Base-by-base conservation (phyloP, 768 basidiomycete genomes). In the Tulasnella sp. region DNA sequence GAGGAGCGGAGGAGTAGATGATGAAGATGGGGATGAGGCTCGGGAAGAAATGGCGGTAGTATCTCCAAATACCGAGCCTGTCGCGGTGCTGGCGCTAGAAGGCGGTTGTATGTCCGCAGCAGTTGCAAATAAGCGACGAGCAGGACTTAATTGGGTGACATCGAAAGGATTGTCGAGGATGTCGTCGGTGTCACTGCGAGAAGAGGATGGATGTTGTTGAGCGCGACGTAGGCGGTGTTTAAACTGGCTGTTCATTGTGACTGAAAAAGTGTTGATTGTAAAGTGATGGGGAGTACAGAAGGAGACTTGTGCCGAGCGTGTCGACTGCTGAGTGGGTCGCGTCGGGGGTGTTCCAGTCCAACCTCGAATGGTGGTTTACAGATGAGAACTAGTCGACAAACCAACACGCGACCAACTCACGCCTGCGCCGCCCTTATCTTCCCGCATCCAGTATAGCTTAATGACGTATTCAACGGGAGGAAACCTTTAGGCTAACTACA, bases 171-270 rank as follows among this genome's bases (percentile, higher is more conserved):
- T 56, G 10, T 56, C 54, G 41, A 27, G 54, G n/a, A n/a, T n/a
- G 41, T 56, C 54, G 21, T 56, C 54, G 8, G 26, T 30, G 26
- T 56, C 21, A 41, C n/a, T 27, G 54, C 10, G 21, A 24, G 32
- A 17, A 56, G 54, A 17, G 43, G 21, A 41, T 42, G 54, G 38
- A 24, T 29, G 38, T 9, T 32, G 54, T 43, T 56, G 54, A 43
- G 54, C 54, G 54, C 54, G 54, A 26, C 54, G 54, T 23, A 56
- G 54, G 30, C 54, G 54, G 29, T 56, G 38, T 42, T 56, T 56
- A 29, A 56, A 56, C 43, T 56, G 55, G 55, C 55, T 56, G 55
- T 56, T 56, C 55, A 56, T 56, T 48, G 45, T 43, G 41, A n/a
- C 19, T 43, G 41, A 29, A 1, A 17, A 38, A 21, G 24, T 1